phyloP scores from a whole-genome alignment of 108 stramenopile genomes.

The Cylindrotheca fusiformis region DNA sequence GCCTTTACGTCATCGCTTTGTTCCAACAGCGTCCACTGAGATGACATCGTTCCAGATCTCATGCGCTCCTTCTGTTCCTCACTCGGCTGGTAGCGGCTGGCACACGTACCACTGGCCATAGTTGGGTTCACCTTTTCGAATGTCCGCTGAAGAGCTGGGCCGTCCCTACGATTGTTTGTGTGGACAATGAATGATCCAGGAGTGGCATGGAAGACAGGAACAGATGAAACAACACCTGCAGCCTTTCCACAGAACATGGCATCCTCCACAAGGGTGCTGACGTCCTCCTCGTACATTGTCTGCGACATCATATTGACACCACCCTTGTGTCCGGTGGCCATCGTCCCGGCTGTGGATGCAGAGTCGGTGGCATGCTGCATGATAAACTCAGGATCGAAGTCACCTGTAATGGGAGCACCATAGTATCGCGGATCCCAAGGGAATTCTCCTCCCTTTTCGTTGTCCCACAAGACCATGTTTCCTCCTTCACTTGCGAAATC shows the following conservation, averaged over 20 bases:
- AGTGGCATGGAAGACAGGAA: slow-evolving; percentile 58
- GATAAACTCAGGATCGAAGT: slow-evolving; percentile 46
- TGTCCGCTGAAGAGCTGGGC: slow-evolving; percentile 21
- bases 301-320: slow-evolving; percentile 43
- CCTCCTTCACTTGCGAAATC: slow-evolving; percentile 42
- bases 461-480: slow-evolving; percentile 60
- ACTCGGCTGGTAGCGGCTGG: slow-evolving; percentile 28
- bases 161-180: slow-evolving; percentile 38
- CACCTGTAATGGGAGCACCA: slow-evolving; percentile 15
- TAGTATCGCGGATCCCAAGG: slow-evolving; percentile 59
- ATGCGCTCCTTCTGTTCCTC: slow-evolving; percentile 31
- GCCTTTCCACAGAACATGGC: slow-evolving; percentile 51
- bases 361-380: slow-evolving; percentile 66
- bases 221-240: slow-evolving; percentile 55
- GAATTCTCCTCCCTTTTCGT: slow-evolving; percentile 41
- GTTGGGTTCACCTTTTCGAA: slow-evolving; percentile 41
- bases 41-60: slow-evolving; percentile 35
- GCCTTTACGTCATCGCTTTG: slow-evolving; percentile 39
- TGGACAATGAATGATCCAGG: slow-evolving; percentile 55
- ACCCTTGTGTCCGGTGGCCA: slow-evolving; percentile 51
- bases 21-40: slow-evolving; percentile 38
- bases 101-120: slow-evolving; percentile 39
- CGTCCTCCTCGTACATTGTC: slow-evolving; percentile 44
- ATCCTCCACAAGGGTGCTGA: slow-evolving; percentile 48
- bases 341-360: slow-evolving; percentile 41